Percentiles rank a stretch among this genome's conserved stretches.
Evolutionary conservation across 192 early-diverging fungal genomes (phyloP).

Genomic region (Lunasporangiospora selenospora): DNA sequence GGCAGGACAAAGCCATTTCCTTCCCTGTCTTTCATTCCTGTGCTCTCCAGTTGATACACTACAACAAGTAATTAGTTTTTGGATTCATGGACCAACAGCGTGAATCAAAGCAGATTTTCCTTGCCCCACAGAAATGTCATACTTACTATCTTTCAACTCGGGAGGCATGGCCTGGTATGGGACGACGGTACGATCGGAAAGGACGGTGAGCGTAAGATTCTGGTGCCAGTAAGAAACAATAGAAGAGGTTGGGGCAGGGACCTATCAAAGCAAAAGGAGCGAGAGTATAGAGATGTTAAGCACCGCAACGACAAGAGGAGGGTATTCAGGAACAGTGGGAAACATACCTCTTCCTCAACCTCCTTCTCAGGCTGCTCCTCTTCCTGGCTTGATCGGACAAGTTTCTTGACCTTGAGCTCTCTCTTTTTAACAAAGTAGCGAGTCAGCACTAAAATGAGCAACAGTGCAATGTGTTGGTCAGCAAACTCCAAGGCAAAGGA

Average conservation of each 20-base stretch:
- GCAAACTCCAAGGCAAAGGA: background rate
- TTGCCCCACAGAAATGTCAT: background rate
- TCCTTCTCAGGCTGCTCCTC: conserved; percentile 35
- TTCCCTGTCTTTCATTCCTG: conserved; percentile 27
- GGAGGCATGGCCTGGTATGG: conserved; percentile 56
- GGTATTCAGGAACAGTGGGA: background rate
- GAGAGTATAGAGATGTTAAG: background rate
- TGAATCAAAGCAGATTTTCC: background rate
- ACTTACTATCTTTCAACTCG: conserved; percentile 59
- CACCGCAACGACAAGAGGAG: background rate
- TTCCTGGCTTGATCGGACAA: conserved; percentile 42
- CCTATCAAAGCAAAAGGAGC: background rate
- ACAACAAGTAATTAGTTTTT: background rate
- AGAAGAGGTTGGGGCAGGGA: conserved; percentile 25
- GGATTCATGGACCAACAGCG: background rate
- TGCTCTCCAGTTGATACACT: conserved; percentile 53
- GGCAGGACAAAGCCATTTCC: conserved; percentile 69
- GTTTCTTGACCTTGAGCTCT: conserved; percentile 60
- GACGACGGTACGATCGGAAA: conserved; percentile 57
- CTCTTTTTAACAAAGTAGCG: conserved; percentile 56
- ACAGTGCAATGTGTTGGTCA: background rate
- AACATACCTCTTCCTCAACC: conserved; percentile 22
- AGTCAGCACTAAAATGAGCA: conserved; percentile 50
- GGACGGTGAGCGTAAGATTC: conserved; percentile 73
- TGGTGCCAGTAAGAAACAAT: conserved; percentile 80